Evolutionary conservation across 192 early-diverging fungal species (phyloP), one percentile per base, ranked within the genome.

Genomic region (Coemansia sp.): DNA sequence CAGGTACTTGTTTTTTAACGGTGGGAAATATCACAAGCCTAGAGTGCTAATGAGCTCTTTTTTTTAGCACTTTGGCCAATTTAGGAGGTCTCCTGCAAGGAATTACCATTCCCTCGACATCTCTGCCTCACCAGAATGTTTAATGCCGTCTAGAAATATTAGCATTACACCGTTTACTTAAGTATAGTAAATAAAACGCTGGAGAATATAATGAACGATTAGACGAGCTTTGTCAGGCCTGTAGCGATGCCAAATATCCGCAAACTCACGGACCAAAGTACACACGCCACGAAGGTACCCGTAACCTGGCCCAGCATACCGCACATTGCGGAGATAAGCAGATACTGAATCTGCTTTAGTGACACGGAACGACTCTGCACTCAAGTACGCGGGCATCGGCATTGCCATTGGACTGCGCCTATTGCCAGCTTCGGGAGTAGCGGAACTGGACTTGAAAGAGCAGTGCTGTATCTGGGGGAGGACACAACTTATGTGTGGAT

Each of bases 281-380:
- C 83, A 74, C 46, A 88, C 65, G 24, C 87, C 87, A 10, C 79
- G 74, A 18, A 58, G 78, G 43, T 88, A 88, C 20, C 87, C 87
- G 65, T 76, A 80, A 64, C 83, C 81, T 2, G 84, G 85, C 1
- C 87, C 78, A 24, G 83, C 71, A 53, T 85, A 80, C 62, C 66
- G 70, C 27, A 46, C 4, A 53, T 76, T 64, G 65, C 66, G 79
- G 18, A 75, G 69, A 64, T 79, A 84, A 13, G 62, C 24, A 20
- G 86, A 71, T 1, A 62, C 38, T 3, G 79, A 64, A 2, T 57
- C 69, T 15, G 79, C 61, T 58, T 76, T 72, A 27, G 71, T 81
- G 18, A 68, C 80, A 44, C 39, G 77, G 65, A 76, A 82, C 27
- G 29, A 27, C 52, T 47, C 40, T 22, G 29, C 31, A 27, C 40